These are phyloP conservation scores for Amanita brunnescens DNA, from an alignment of 768 basidiomycete species.

Conservation along the genomic window DNA sequence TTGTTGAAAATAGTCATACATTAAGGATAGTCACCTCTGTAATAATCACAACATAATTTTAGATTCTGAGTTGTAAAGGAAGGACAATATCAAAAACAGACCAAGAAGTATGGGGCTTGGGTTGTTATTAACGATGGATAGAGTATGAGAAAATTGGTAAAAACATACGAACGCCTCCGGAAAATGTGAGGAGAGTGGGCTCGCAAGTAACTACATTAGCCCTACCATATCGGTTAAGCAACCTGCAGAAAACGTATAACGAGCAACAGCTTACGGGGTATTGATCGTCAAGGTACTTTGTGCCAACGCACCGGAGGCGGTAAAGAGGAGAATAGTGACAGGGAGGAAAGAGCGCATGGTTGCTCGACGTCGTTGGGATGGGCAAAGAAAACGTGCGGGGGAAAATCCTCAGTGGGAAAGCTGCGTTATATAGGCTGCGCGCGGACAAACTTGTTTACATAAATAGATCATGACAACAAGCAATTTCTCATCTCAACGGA, in stretches of 20 bases:
- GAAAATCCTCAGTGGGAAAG: slow-evolving; percentile 12
- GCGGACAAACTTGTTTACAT: slow-evolving; percentile 17
- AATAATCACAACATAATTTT: neutral
- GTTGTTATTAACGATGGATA: slow-evolving; percentile 9
- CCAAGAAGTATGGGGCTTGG: slow-evolving; percentile 59
- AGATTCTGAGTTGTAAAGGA: neutral
- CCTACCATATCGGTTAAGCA: slow-evolving; percentile 21
- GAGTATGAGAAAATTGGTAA: neutral
- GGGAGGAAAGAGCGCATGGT: slow-evolving; percentile 33
- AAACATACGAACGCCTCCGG: slow-evolving; percentile 46
- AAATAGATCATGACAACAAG: slow-evolving; percentile 16
- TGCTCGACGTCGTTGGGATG: slow-evolving; percentile 17
- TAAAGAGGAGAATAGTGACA: slow-evolving; percentile 30
- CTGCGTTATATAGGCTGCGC: slow-evolving; percentile 11
- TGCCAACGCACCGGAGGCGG: slow-evolving; percentile 33
- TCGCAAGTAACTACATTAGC: slow-evolving; percentile 44
- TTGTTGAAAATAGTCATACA: neutral
- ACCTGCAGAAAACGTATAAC: neutral
- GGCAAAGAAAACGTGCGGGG: slow-evolving; percentile 18
- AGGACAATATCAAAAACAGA: slow-evolving; percentile 25
- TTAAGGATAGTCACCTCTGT: slow-evolving; percentile 29
- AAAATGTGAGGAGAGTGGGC: slow-evolving; percentile 46
- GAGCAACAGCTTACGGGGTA: slow-evolving; percentile 54
- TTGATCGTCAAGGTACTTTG: slow-evolving; percentile 42
- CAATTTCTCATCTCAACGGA: neutral